Conservation (phyloP, 768 basidiomycete species). For the Collybia mongolica region DNA sequence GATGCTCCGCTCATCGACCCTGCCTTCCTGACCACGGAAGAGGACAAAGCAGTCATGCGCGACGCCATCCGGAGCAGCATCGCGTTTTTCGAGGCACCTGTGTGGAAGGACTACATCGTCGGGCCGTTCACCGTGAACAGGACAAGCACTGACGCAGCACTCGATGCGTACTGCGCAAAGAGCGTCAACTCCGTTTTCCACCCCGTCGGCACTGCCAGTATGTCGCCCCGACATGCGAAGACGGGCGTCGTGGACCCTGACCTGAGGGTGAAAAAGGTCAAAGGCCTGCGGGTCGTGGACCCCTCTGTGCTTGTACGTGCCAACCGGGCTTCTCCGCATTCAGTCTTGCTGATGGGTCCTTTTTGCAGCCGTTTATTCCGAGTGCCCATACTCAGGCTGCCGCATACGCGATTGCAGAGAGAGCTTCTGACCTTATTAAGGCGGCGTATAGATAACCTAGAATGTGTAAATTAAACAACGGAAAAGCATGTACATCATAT, state of each 20-base stretch:
- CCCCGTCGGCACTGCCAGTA: slow-evolving; percentile 22
- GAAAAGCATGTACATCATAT: no score
- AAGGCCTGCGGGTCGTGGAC: slow-evolving; percentile 31
- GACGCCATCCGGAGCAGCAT: slow-evolving; percentile 17
- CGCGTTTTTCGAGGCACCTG: slow-evolving; percentile 12
- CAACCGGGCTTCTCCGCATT: not conserved
- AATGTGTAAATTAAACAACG: no score
- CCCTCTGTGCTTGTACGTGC: slow-evolving; percentile 29
- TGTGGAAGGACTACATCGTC: slow-evolving; percentile 19
- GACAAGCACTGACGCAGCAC: slow-evolving; percentile 13
- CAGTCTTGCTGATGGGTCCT: no score
- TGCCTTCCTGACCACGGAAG: slow-evolving; percentile 30
- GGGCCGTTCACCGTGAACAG: slow-evolving; percentile 3
- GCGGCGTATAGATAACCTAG: not conserved
- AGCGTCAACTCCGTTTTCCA: slow-evolving; percentile 18
- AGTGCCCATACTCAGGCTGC: slow-evolving; percentile 14
- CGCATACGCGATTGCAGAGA: slow-evolving; percentile 12
- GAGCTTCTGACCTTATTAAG: slow-evolving; percentile 14
- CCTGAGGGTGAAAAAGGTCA: slow-evolving; percentile 26
- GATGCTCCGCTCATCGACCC: slow-evolving; percentile 44
- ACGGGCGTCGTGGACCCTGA: slow-evolving; percentile 31
- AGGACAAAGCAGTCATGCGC: slow-evolving; percentile 23
- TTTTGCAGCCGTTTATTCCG: slow-evolving; percentile 12
- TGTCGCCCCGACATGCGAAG: slow-evolving; percentile 20
- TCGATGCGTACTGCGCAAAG: slow-evolving; percentile 22